Conservation (phyloP, 1,284 basidiomycete species). For the Apiotrichum siamense region DNA sequence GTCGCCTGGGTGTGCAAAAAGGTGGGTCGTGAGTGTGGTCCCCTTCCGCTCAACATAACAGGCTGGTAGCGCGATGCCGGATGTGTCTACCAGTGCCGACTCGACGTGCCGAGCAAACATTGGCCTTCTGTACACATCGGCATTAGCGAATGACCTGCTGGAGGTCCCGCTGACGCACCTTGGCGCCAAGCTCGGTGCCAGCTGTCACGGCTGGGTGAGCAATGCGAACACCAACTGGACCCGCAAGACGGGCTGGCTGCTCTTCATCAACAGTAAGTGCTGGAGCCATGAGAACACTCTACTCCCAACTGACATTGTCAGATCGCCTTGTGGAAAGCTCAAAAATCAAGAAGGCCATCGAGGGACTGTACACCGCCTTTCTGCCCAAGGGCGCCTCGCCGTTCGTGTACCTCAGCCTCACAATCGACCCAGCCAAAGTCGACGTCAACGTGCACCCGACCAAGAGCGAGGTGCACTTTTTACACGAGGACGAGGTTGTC, state of each 20-base stretch:
- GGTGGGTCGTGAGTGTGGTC: conserved; percentile 42
- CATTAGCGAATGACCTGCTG: conserved; percentile 74
- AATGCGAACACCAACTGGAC: conserved; percentile 86
- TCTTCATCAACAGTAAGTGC: conserved; percentile 97
- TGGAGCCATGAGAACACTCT: too few species aligned
- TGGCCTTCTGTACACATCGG: conserved; percentile 70
- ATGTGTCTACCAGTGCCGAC: conserved; percentile 72
- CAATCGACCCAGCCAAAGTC: conserved; percentile 77
- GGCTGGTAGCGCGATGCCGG: conserved; percentile 66
- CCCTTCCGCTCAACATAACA: too few species aligned
- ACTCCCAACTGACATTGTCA: conserved; percentile 36
- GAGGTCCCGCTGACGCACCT: conserved; percentile 49
- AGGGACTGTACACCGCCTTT: conserved; percentile 74
- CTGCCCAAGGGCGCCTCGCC: conserved; percentile 88
- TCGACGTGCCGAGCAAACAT: conserved; percentile 69
- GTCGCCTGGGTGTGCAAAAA: conserved; percentile 89
- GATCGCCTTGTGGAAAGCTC: conserved; percentile 90
- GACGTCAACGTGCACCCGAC: conserved; percentile 99
- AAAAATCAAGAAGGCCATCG: conserved; percentile 79
- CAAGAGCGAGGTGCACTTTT: conserved; percentile 91
- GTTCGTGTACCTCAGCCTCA: conserved; percentile 84
- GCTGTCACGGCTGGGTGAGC: conserved; percentile 68
- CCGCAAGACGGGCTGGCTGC: conserved; percentile 63
- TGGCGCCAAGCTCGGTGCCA: conserved; percentile 50
- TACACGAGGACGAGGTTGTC: conserved; percentile 85